Base-by-base conservation (phyloP, 495 filamentous ascomycete genomes). In the Penicillium dipodomyicola region DNA sequence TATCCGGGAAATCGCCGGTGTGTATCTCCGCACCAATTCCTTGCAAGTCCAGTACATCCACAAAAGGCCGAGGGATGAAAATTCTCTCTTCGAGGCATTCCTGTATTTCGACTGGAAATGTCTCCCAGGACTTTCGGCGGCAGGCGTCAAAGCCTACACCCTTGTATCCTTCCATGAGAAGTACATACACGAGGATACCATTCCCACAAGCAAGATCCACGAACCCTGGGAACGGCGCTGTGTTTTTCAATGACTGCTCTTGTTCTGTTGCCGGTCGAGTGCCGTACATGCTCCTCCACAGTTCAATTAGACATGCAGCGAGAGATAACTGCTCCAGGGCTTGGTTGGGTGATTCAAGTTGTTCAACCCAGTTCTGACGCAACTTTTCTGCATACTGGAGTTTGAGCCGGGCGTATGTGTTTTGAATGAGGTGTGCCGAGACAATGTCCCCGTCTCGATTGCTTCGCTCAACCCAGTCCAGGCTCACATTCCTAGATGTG, bases 131-230 rank as follows among this genome's bases (percentile, higher is more conserved):
- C 67, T 90, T 96, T 49, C 94, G 82, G 49, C 70, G 71, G 23
- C 91, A 77, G 10, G 91, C 94, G 71, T 98, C 94, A 65, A 97
- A 96, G 2, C 94, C 95, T 81, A 86, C 93, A 27, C 94, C 94
- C 5, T 61, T 52, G 71, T 89, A 97, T 5, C 92, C 93, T 75
- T 97, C 92, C 62, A 80, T 77, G 10, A 87, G 74, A 5, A 97
- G 82, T 33, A 97, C 82, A 62, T 93, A 83, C 11, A 96, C 89
- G n/a, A 98, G 81, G 1, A 97, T 80, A 14, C 94, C 94, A 66
- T 97, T 97, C 5, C 94, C 94, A 65, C 94, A 97, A 15, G 92
- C 94, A 45, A 98, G 87, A 65, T 97, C 95, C 10, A 97, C 89
- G 64, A 98, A 98, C 5, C 93, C 91, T 1, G 90, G 90, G 63